phyloP scores from a whole-genome alignment of 331 rosid species.

The Phaseolus coccineus region DNA sequence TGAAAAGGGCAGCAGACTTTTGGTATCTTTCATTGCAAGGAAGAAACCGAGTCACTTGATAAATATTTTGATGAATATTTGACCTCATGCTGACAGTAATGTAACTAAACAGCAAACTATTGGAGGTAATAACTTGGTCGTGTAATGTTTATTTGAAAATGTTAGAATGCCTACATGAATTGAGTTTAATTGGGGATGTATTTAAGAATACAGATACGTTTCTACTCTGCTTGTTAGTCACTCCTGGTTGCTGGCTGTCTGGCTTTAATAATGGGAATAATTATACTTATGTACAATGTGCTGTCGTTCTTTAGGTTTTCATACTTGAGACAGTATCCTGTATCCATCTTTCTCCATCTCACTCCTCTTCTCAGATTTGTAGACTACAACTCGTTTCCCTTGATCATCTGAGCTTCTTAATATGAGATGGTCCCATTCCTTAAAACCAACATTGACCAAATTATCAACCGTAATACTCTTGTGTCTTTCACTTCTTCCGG shows the following conservation, averaged over 20 bases:
- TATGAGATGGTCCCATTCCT: too few species aligned
- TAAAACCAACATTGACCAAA: too few species aligned
- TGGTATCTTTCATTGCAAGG: neutral
- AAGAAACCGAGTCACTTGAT: neutral
- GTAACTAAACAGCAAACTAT: constrained; percentile 2
- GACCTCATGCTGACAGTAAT: constrained; percentile 14
- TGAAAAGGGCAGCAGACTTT: constrained; percentile 2
- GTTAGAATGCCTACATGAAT: neutral
- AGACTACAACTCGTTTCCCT: constrained; percentile 62
- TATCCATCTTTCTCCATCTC: constrained; percentile 82
- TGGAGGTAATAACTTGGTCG: neutral
- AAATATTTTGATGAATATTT: neutral
- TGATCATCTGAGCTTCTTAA: constrained; percentile 64
- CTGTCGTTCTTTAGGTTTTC: too few species aligned
- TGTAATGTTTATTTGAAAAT: neutral
- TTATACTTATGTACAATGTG: neutral
- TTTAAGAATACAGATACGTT: neutral
- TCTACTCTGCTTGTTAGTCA: constrained; percentile 6
- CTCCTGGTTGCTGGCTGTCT: neutral
- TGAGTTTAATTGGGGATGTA: constrained; percentile 5
- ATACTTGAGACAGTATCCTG: constrained; percentile 46
- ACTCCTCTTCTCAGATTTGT: constrained; percentile 85
- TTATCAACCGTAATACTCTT: too few species aligned
- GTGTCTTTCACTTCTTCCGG: too few species aligned
- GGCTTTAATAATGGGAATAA: constrained; percentile 12